These are phyloP conservation scores for Cryphonectria carpinicola DNA, from an alignment of 2,329 filamentous ascomycete species.

Conservation along the genomic window DNA sequence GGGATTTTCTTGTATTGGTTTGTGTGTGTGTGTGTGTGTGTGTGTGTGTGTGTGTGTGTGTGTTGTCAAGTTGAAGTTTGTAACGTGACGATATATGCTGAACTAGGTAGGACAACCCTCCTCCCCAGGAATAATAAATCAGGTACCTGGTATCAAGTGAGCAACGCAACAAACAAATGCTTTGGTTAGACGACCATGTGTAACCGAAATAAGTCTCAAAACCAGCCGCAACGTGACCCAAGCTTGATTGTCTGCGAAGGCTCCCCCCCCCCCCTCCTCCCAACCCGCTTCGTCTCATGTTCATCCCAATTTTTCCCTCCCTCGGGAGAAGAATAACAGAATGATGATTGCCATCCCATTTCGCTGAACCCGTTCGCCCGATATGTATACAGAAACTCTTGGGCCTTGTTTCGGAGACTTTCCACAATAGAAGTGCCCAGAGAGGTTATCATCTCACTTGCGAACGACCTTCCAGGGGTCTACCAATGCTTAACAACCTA, in stretches of 20 bases:
- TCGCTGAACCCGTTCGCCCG: slow-evolving; percentile 7
- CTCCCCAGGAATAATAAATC: background rate
- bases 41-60: no score
- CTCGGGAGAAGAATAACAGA: background rate
- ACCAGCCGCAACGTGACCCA: background rate
- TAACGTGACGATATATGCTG: slow-evolving; percentile 3
- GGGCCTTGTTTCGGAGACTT: background rate
- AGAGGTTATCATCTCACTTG: background rate
- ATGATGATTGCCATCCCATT: slow-evolving; percentile 17
- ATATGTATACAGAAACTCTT: background rate
- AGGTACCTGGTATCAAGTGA: slow-evolving; percentile 9
- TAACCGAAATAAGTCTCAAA: background rate
- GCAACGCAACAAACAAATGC: slow-evolving; percentile 21
- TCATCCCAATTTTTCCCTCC: background rate
- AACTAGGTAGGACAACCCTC: slow-evolving; percentile 2
- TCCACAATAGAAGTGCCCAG: background rate
- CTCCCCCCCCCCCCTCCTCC: background rate
- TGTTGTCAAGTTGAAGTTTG: background rate
- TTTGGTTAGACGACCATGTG: background rate
- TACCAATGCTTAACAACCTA: background rate
- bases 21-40: no score
- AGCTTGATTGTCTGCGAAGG: slow-evolving; percentile 14
- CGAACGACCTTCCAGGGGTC: background rate
- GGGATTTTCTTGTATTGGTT: background rate
- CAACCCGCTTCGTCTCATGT: slow-evolving; percentile 15